Evolutionary conservation across 2,329 filamentous ascomycete genomes (phyloP), one percentile per base, ranked within the genome.

Genomic region (Phyllachora maydis): DNA sequence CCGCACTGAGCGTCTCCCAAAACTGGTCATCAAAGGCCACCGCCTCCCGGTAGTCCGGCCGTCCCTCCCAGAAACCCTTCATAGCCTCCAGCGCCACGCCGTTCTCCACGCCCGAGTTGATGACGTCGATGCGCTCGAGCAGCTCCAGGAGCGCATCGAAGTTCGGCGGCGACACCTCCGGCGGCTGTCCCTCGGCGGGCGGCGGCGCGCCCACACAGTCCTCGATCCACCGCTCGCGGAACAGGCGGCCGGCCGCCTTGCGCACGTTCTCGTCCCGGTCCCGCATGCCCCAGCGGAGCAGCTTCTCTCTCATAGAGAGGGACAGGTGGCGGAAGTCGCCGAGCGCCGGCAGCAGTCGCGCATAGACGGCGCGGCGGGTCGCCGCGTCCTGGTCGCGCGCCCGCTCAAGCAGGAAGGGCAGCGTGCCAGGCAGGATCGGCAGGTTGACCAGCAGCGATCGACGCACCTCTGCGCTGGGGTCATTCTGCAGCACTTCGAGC

Each of bases 221-320:
- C 41, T 95, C 85, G 30, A 98, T 85, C 88, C 88, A 98, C n/a
- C 81, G 68, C 40, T 93, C 83, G 30, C 76, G 70, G 51, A 98
- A 98, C 5, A 95, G 57, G 21, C 78, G 73, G 6, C 77, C 81
- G 4, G 88, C 78, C 6, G 85, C 85, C 44, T 92, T 91, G 24
- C 83, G 70, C 8, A 98, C 88, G 35, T 76, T 81, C 34, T 95
- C 85, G 35, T 98, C 88, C 45, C 88, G 68, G 43, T 98, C 88
- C 18, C 83, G 70, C 19, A 98, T 55, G 23, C 88, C 88, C 88
- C 88, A 98, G 18, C 88, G 68, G 14, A 98, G 61, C 16, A 98
- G 59, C 47, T 95, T 95, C 47, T 98, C 88, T 40, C 88, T 64
- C 71, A 95, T 91, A 2, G 77, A 81, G 13, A 98, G 59, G 8